Conservation (phyloP, 345 rosid species). For the thale cress (Arabidopsis thaliana) region TAIR10.1 NC_003074.8:3071501-3072000, state of each 20-base stretch:
- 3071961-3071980: slow-evolving; percentile 26
- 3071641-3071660: slow-evolving; percentile 11
- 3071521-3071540: not conserved
- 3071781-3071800: not conserved
- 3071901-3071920: slow-evolving; percentile 27
- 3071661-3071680: slow-evolving; percentile 24
- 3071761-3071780: not conserved
- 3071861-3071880: not conserved
- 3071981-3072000: not conserved
- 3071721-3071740: not conserved
- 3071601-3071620: slow-evolving; percentile 11
- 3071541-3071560: not conserved
- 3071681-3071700: slow-evolving; percentile 20
- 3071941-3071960: slow-evolving; percentile 34
- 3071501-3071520: not conserved
- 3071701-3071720: not conserved
- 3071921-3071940: slow-evolving; percentile 17
- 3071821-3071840: not conserved
- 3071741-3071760: not conserved
- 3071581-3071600: slow-evolving; percentile 22
- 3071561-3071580: not conserved
- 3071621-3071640: slow-evolving; percentile 27
- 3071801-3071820: not conserved
- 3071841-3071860: no score
- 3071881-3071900: slow-evolving; percentile 13